phyloP scores from a whole-genome alignment of 176 grass and related monocot species.

The Rhynchospora breviuscula region DNA sequence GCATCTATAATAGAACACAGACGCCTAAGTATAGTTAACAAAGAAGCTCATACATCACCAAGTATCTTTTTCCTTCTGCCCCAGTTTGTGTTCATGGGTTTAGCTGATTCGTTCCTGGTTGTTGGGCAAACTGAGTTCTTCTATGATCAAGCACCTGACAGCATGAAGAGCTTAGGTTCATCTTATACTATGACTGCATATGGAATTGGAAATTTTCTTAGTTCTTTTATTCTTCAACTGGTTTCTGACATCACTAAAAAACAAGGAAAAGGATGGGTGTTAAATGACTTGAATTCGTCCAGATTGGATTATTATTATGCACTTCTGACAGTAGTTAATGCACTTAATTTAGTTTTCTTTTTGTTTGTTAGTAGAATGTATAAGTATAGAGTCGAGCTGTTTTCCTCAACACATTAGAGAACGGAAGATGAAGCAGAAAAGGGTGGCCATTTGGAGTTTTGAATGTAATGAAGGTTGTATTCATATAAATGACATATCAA shows the following conservation, averaged over 20 bases:
- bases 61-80: constrained; percentile 69
- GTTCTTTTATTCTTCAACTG: constrained; percentile 45
- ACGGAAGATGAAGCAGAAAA: neutral
- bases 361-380: constrained; percentile 35
- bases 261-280: constrained; percentile 42
- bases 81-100: constrained; percentile 81
- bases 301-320: constrained; percentile 71
- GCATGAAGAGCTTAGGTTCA: constrained; percentile 85
- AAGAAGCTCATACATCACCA: constrained; percentile 27
- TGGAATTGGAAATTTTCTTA: constrained; percentile 63
- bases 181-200: constrained; percentile 53
- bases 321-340: constrained; percentile 41
- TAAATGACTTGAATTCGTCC: constrained; percentile 68
- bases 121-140: constrained; percentile 66
- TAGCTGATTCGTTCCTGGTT: constrained; percentile 52
- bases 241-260: constrained; percentile 35
- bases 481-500: neutral
- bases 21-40: constrained; percentile 41
- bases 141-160: constrained; percentile 86
- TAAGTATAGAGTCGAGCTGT: constrained; percentile 33
- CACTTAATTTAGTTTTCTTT: constrained; percentile 44
- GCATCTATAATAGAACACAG: constrained; percentile 36
- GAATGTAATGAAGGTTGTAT: neutral
- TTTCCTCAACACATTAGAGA: constrained; percentile 15
- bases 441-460: neutral